Evolutionary conservation across 352 stramenopile genomes (phyloP).

Genomic region (Phytopythium helicoides): DNA sequence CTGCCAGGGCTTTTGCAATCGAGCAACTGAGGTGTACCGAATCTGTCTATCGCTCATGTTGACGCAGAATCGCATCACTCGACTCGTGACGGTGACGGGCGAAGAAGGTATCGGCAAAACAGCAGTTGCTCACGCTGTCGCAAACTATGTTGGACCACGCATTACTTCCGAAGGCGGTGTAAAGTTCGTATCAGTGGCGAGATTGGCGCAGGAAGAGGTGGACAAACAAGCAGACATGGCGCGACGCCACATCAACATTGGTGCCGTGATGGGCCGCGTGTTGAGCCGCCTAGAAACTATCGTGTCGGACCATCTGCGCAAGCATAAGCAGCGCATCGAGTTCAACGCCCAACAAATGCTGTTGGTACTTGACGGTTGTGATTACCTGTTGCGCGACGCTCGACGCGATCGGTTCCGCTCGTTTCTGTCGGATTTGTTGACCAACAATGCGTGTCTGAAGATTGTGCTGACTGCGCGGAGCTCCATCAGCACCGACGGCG

Average conservation of each 20-base stretch:
- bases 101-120: slow-evolving; percentile 81
- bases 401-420: slow-evolving; percentile 58
- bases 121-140: slow-evolving; percentile 63
- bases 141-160: slow-evolving; percentile 78
- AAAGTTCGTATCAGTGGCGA: slow-evolving; percentile 61
- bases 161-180: slow-evolving; percentile 68
- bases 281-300: slow-evolving; percentile 48
- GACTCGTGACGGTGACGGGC: slow-evolving; percentile 70
- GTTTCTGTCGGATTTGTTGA: slow-evolving; percentile 68
- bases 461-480: slow-evolving; percentile 62
- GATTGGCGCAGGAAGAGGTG: slow-evolving; percentile 56
- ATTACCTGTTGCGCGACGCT: slow-evolving; percentile 52
- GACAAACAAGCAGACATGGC: slow-evolving; percentile 53
- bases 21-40: slow-evolving; percentile 78
- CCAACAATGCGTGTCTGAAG: slow-evolving; percentile 70
- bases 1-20: slow-evolving; percentile 82
- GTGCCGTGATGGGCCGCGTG: slow-evolving; percentile 30
- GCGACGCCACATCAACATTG: slow-evolving; percentile 39
- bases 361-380: slow-evolving; percentile 70
- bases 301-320: slow-evolving; percentile 47
- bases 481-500: slow-evolving; percentile 61
- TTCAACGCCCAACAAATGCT: slow-evolving; percentile 58
- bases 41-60: slow-evolving; percentile 77
- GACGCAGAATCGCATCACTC: slow-evolving; percentile 71
- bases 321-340: slow-evolving; percentile 48